Base-by-base conservation (phyloP, 1,284 basidiomycete species). In the Pholiota adiposa region DNA sequence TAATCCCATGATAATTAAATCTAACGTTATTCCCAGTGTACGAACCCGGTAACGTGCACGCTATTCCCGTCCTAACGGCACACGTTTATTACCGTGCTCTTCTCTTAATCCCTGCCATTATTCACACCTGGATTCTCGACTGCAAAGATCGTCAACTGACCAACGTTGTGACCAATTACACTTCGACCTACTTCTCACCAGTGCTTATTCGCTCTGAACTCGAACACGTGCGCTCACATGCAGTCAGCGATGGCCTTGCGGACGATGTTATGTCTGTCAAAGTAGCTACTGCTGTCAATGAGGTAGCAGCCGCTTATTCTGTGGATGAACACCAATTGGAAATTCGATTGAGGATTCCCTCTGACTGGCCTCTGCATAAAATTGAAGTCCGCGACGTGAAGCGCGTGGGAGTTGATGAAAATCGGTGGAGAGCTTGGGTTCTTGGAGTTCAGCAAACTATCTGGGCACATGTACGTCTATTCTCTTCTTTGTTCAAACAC, bases 241-340 rank as follows among this genome's bases (percentile, higher is more conserved):
- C 82, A 43, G 80, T 59, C 3, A 49, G 21, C 7, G 80, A 86
- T 3, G 85, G 88, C 52, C 81, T 98, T 3, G 83, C 83, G 0
- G 92, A 95, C 67, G 96, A 97, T 67, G 90, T 89, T 52, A 79
- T 98, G 62, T 83, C 82, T 5, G 79, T 99, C 74, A 95, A 90
- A 71, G 90, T 95, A 25, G 83, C 68, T 18, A 58, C 57, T 7
- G 81, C 84, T 0, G 85, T 89, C 21, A 89, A 89, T 64, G 92
- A 96, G 69, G 89, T 95, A 34, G 84, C 84, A 1, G 93, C 88
- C 6, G 82, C 84, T 2, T 99, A 98, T 71, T 82, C 86, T 7
- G 90, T 99, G 0, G 97, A 99, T 73, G 97, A 99, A 63, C 93
- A 98, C 70, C 86, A 90, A 43, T 87, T 99, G 70, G 97, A 99